A percentile compares a stretch with the other conserved stretches of the same genome.
phyloP scores from a whole-genome alignment of 805 yeast genomes.

The Metschnikowia bowlesiae region DNA sequence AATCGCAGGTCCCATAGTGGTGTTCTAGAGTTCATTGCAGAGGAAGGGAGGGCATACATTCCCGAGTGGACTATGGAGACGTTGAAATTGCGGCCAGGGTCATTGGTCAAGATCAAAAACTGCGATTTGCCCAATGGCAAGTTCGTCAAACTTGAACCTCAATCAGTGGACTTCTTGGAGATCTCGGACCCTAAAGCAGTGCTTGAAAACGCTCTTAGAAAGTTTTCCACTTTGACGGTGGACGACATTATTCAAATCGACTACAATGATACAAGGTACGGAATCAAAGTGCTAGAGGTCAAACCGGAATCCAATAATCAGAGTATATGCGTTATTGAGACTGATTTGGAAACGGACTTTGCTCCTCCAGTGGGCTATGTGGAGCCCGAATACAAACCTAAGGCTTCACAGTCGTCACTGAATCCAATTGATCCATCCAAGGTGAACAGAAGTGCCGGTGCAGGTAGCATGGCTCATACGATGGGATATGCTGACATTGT shows the following conservation, averaged over 20 bases:
- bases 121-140: slow-evolving; percentile 81
- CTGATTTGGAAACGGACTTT: slow-evolving; percentile 94
- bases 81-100: slow-evolving; percentile 67
- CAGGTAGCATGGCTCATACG: slow-evolving; percentile 74
- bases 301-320: slow-evolving; percentile 64
- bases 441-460: slow-evolving; percentile 38
- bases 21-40: slow-evolving; percentile 93
- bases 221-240: slow-evolving; percentile 81
- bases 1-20: slow-evolving; percentile 76
- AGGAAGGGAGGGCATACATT: slow-evolving; percentile 90
- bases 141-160: slow-evolving; percentile 94
- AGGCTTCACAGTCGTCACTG: slow-evolving; percentile 30
- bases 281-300: slow-evolving; percentile 79
- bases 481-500: slow-evolving; percentile 62
- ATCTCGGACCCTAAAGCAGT: slow-evolving; percentile 97
- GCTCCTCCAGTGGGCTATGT: slow-evolving; percentile 99
- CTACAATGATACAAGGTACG: slow-evolving; percentile 75
- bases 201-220: slow-evolving; percentile 83
- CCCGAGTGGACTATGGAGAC: slow-evolving; percentile 97
- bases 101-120: slow-evolving; percentile 68
- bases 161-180: slow-evolving; percentile 86
- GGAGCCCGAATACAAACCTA: slow-evolving; percentile 68
- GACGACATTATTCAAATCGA: slow-evolving; percentile 79
- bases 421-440: slow-evolving; percentile 31
- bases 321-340: slow-evolving; percentile 92